Evolutionary conservation across 2,329 filamentous ascomycete genomes (phyloP), one percentile per base, ranked within the genome.

Genomic region (Hymenoscyphus occultus): DNA sequence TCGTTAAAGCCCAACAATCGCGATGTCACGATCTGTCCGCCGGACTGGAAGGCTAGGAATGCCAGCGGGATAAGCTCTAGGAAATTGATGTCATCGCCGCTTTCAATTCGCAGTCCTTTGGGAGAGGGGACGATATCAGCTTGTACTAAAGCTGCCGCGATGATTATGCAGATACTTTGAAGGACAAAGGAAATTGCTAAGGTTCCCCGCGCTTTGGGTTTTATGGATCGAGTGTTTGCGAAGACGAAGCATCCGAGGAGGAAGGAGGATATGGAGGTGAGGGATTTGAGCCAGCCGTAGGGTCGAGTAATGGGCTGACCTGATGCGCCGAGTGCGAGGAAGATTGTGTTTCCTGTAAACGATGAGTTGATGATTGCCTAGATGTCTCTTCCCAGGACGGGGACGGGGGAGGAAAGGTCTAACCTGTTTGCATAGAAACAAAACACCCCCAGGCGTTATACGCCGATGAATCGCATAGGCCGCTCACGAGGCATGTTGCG

Each of bases 1-100:
- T 87, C 86, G 65, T 86, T 87, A 73, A 88, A 89, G 71, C 87
- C 84, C 66, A 94, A 77, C 0, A 89, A 86, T 3, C 90, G 80
- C 71, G 88, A 91, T 0, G 86, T 85, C n/a, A 93, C 87, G 0
- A 90, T 90, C 75, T 94, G 91, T 0, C 90, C 91, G 63, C 88
- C 89, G 68, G 86, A 88, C 78, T 94, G 91, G 71, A 94, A 91
- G 2, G 83, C 83, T 1, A 87, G 76, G 39, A 83, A 77, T 0
- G 74, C 77, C 9, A 84, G 74, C 1, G 79, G 78, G 0, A 83
- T 72, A 42, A 84, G 76, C 14, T 79, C 77, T 39, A 79, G 77
- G 64, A 81, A 78, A 56, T 78, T 71, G 45, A 76, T 63, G 64
- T 74, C 31, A 28, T 68, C 72, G 5, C 69, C 69, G 16, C 71